These are phyloP conservation scores for Globisporangium okanoganense DNA, from an alignment of 352 stramenopile genomes.

Conservation along the genomic window DNA sequence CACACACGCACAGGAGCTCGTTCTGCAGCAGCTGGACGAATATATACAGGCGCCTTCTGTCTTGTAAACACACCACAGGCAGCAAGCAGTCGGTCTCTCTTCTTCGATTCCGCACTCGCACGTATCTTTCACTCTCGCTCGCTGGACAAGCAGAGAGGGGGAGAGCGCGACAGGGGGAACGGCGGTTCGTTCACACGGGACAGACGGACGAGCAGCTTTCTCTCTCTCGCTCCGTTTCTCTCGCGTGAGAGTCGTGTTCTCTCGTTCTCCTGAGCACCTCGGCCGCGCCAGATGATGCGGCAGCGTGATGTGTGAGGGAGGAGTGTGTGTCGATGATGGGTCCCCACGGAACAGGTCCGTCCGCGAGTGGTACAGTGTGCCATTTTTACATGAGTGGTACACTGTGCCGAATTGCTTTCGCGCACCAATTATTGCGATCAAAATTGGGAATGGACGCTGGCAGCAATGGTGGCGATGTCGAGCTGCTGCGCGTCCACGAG, in stretches of 20 bases:
- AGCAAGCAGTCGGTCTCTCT: neutral
- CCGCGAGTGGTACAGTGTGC: constrained; percentile 1
- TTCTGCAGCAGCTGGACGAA: neutral
- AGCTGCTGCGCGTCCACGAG: constrained; percentile 18
- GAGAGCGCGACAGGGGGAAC: neutral
- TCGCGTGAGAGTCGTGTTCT: constrained; percentile 4
- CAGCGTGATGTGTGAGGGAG: neutral
- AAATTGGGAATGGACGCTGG: neutral
- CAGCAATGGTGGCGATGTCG: neutral
- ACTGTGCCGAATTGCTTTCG: neutral
- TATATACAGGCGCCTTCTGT: neutral
- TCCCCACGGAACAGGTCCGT: constrained; percentile 4
- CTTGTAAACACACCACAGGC: neutral
- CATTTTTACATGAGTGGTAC: neutral
- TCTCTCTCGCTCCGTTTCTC: constrained; percentile 3
- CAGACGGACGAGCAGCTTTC: neutral
- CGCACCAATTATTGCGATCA: no score
- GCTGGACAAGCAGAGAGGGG: neutral
- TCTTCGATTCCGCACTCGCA: constrained; percentile 2
- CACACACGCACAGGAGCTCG: neutral
- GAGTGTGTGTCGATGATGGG: no score
- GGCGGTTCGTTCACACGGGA: neutral
- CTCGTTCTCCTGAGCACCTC: neutral
- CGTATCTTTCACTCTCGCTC: constrained; percentile 2
- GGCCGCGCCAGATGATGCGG: constrained; percentile 2